Percentiles rank a stretch among this genome's conserved stretches.
Evolutionary conservation across 2,329 filamentous ascomycete genomes (phyloP).

Genomic region (Talaromyces rugulosus): DNA sequence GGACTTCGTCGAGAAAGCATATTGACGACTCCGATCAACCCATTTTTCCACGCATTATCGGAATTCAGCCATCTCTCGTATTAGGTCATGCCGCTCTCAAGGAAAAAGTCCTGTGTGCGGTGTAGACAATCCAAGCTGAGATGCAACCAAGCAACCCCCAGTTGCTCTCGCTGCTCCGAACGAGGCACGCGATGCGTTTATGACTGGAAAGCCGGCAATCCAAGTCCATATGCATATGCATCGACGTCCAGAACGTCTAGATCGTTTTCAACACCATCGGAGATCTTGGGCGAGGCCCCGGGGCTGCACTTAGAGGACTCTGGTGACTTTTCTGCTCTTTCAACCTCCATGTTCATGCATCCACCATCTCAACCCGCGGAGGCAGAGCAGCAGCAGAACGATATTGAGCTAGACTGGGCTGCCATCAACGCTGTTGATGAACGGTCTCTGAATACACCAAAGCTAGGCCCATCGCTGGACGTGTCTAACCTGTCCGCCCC

Average conservation of each 20-base stretch:
- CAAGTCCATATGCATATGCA: background rate
- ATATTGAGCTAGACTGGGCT: background rate
- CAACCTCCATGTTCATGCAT: background rate
- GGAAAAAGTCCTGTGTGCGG: conserved; percentile 10
- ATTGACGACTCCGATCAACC: background rate
- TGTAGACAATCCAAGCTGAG: conserved; percentile 11
- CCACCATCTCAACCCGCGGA: background rate
- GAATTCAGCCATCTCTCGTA: background rate
- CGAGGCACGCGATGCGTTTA: conserved; percentile 9
- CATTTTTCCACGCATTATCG: background rate
- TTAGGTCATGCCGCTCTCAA: conserved; percentile 7
- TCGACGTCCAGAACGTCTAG: background rate
- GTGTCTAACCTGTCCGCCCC: background rate
- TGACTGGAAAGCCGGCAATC: background rate
- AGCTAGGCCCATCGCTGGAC: background rate
- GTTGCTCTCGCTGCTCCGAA: conserved; percentile 11
- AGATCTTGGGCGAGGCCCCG: background rate
- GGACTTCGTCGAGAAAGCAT: background rate
- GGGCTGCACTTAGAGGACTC: background rate
- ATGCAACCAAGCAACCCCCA: conserved; percentile 8
- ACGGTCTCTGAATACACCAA: background rate
- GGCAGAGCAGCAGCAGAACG: background rate
- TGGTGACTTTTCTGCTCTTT: background rate
- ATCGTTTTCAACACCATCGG: background rate
- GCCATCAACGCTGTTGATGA: background rate